These are phyloP conservation scores for Cryoendolithus antarcticus DNA, from an alignment of 2,329 filamentous ascomycete genomes.

Conservation along the genomic window DNA sequence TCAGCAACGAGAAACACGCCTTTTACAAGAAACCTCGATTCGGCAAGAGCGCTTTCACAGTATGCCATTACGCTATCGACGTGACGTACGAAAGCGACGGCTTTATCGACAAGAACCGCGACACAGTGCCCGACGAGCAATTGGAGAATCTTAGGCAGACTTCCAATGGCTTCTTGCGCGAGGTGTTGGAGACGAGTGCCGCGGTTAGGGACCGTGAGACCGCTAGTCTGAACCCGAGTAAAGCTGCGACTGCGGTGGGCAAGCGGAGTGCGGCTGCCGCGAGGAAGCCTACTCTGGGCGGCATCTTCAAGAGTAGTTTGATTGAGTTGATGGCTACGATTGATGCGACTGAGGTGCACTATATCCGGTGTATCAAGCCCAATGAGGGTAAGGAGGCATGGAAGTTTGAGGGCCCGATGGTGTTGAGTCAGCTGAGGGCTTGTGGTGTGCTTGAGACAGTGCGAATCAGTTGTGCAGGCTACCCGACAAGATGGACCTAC, in stretches of 20 bases:
- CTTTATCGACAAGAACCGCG: constrained; percentile 98
- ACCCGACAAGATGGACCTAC: constrained; percentile 96
- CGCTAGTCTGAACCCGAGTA: constrained; percentile 46
- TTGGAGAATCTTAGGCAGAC: constrained; percentile 83
- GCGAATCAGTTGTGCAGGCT: constrained; percentile 91
- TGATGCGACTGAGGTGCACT: constrained; percentile 95
- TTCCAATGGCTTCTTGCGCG: constrained; percentile 69
- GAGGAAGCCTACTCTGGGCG: constrained; percentile 90
- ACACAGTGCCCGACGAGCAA: constrained; percentile 96
- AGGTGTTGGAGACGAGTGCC: constrained; percentile 75
- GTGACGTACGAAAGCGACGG: constrained; percentile 98
- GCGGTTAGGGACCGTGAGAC: constrained; percentile 82
- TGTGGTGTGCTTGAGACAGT: constrained; percentile 99
- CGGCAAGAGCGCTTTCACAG: constrained; percentile 92
- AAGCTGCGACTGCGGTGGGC: constrained; percentile 59
- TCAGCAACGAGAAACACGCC: constrained; percentile 75
- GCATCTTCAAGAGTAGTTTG: constrained; percentile 95
- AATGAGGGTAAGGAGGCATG: constrained; percentile 94
- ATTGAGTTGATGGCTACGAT: constrained; percentile 98
- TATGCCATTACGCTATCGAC: constrained; percentile 95
- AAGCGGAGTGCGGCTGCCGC: constrained; percentile 86
- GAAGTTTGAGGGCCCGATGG: constrained; percentile 99
- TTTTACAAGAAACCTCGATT: constrained; percentile 99
- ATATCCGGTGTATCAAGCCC: constrained; percentile 97
- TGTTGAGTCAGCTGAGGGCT: constrained; percentile 88